Evolutionary conservation across 345 rosid genomes (phyloP).

Genomic region (Syzygium grande): DNA sequence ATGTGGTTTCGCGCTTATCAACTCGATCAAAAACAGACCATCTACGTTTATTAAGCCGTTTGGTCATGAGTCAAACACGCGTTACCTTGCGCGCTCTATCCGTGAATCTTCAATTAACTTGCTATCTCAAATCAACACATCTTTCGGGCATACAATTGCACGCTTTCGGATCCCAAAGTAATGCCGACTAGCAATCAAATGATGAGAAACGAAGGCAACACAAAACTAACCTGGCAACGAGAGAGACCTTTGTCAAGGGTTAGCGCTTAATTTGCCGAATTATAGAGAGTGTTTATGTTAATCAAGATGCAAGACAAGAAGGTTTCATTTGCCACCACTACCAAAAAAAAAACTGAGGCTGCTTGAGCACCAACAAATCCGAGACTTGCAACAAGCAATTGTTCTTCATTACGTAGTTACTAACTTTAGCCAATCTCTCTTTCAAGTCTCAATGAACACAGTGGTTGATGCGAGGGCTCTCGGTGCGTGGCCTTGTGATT

Average conservation of each 20-base stretch:
- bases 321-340: not conserved
- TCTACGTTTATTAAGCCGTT: not conserved
- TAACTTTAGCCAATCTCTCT: not conserved
- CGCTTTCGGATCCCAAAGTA: not conserved
- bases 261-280: not conserved
- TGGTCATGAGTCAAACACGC: accelerated
- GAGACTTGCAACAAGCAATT: not conserved
- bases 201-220: not conserved
- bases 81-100: not conserved
- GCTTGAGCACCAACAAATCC: not conserved
- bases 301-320: not conserved
- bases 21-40: not conserved
- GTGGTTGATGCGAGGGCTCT: not conserved
- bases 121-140: not conserved
- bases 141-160: not conserved
- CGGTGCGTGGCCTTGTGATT: not conserved
- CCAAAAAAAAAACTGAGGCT: not conserved
- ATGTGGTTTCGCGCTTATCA: not conserved
- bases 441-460: not conserved
- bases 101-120: not conserved
- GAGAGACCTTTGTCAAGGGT: not conserved
- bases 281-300: not conserved
- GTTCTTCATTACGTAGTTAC: not conserved
- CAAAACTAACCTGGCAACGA: not conserved
- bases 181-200: not conserved